Evolutionary conservation across 2,329 filamentous ascomycete species (phyloP).

Genomic region (Daldinia sp.): DNA sequence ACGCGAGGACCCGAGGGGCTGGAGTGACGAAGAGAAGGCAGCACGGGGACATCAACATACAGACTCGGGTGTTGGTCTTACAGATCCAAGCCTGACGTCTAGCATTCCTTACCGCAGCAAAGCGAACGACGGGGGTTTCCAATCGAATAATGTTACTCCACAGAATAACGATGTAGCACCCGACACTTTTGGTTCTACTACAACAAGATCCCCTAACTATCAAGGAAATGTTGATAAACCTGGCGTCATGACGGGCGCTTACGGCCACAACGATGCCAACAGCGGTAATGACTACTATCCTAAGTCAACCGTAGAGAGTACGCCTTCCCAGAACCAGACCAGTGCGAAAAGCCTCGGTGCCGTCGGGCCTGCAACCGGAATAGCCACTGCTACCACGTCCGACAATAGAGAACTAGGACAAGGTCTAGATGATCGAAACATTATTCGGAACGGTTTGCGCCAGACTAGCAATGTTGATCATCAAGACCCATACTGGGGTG

Average conservation of each 20-base stretch:
- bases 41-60: slow-evolving; percentile 23
- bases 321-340: not conserved
- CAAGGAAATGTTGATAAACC: slow-evolving; percentile 20
- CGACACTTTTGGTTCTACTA: not conserved
- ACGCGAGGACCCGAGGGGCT: slow-evolving; percentile 32
- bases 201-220: not conserved
- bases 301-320: slow-evolving; percentile 13
- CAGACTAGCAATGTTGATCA: slow-evolving; percentile 25
- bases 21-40: slow-evolving; percentile 9
- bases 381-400: not conserved
- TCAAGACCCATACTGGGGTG: slow-evolving; percentile 43
- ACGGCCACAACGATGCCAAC: slow-evolving; percentile 24
- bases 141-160: not conserved
- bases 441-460: slow-evolving; percentile 25
- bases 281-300: not conserved
- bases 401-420: not conserved
- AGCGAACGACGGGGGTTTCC: slow-evolving; percentile 3
- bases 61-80: slow-evolving; percentile 32
- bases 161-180: not conserved
- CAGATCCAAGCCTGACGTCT: not conserved
- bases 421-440: slow-evolving; percentile 13
- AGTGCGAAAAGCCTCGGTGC: not conserved
- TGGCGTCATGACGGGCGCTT: slow-evolving; percentile 40
- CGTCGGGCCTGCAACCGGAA: not conserved
- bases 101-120: not conserved